Base-by-base conservation (phyloP, 148 eudicot species). In the Arctostaphylos glauca region DNA sequence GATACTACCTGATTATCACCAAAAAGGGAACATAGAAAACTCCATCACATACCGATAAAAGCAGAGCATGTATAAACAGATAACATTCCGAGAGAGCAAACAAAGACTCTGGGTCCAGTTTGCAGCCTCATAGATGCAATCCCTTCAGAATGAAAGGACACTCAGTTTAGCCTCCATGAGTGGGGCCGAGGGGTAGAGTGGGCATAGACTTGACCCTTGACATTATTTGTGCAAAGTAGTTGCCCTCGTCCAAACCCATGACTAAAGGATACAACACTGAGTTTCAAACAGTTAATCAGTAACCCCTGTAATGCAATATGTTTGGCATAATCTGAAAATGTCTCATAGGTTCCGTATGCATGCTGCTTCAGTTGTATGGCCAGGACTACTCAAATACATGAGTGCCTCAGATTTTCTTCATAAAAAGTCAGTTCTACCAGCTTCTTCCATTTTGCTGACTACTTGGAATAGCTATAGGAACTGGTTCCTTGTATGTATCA, bases 1-100 rank as follows among this genome's bases (percentile, higher is more conserved):
- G 67, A 95, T 85, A 88, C 95, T 90, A 86, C 98, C 98, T 95
- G 91, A 81, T 86, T 73, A 15, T 77, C 41, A 72, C 49, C 78
- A 86, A 62, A 60, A 31, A 66, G 13, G 44, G 16, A 66, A 31
- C 23, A n/a, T 80, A 77, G 18, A 52, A 76, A 75, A 8, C 71
- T 50, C 19, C 3, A 21, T 43, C n/a, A 59, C 25, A 64, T 76
- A 15, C 16, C 5, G 25, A 25, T 74, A 60, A 3, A 47, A 79
- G 53, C 18, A 19, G 19, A 79, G 19, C 23, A 31, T 9, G 47
- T 18, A 79, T 38, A 58, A 54, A 58, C 83, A 49, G 75, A 21
- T 38, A 50, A 55, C 44, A 56, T 48, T 49, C 16, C n/a, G 10
- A 58, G 60, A 46, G 53, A 80, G 21, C 25, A 73, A 82, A 72